phyloP scores from a whole-genome alignment of 768 basidiomycete genomes.

The Trichaptum fuscoviolaceum region DNA sequence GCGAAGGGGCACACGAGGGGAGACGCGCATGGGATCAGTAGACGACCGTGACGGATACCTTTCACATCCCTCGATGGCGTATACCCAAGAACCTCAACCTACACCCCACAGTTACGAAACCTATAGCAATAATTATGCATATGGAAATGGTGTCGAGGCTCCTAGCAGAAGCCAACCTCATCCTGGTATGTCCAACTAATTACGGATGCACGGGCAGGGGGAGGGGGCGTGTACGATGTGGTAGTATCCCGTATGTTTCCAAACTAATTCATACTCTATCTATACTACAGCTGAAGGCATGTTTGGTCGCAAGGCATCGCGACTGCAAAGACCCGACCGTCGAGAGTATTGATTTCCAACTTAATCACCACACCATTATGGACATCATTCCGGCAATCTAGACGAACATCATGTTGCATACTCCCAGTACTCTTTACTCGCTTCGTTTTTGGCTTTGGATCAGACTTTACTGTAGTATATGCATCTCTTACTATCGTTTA shows the following conservation, averaged over 20 bases:
- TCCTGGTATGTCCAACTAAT: slow-evolving; percentile 38
- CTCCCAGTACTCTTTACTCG: neutral
- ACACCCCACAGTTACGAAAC: slow-evolving; percentile 33
- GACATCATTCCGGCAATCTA: neutral
- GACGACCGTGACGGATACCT: slow-evolving; percentile 6
- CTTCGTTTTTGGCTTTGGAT: neutral
- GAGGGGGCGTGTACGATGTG: neutral
- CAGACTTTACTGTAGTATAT: neutral
- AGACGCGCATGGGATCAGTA: slow-evolving; percentile 15
- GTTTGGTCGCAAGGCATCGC: slow-evolving; percentile 17
- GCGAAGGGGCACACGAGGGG: slow-evolving; percentile 18
- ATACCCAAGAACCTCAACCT: slow-evolving; percentile 35
- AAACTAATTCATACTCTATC: neutral
- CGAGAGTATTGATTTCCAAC: neutral
- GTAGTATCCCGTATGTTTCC: slow-evolving; percentile 1
- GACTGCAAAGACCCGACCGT: slow-evolving; percentile 2
- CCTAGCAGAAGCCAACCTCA: slow-evolving; percentile 38
- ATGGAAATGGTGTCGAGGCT: slow-evolving; percentile 24
- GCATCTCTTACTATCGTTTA: neutral
- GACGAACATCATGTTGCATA: neutral
- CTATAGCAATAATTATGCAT: slow-evolving; percentile 23
- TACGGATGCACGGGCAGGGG: neutral
- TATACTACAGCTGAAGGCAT: slow-evolving; percentile 14
- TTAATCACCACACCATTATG: neutral
- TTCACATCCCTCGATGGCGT: slow-evolving; percentile 24